phyloP scores from a whole-genome alignment of 345 rosid species.

The Cardamine occulta region DNA sequence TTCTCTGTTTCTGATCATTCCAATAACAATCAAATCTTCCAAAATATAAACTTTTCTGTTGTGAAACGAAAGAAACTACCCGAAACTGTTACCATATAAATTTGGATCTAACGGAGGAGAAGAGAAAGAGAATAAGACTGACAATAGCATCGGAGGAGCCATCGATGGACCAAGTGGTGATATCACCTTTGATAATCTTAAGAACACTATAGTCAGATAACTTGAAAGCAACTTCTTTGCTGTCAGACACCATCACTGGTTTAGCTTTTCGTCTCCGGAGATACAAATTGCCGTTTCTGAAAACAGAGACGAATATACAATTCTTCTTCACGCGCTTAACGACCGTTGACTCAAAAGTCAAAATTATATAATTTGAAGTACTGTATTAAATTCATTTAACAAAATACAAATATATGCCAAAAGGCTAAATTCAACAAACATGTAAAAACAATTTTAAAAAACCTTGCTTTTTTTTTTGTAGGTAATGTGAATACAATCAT shows the following conservation, averaged over 20 bases:
- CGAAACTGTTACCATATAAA: not conserved
- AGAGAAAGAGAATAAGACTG: conserved; percentile 28
- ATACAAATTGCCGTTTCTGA: not conserved
- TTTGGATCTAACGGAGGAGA: not conserved
- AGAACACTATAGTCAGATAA: conserved; percentile 56
- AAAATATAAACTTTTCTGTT: not conserved
- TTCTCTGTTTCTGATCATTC: too few relatives aligned
- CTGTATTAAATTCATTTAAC: too few relatives aligned
- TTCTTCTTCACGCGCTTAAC: conserved; percentile 29
- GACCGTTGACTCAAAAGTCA: conserved; percentile 28
- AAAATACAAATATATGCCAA: not conserved
- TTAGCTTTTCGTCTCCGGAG: not conserved
- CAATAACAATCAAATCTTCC: too few relatives aligned
- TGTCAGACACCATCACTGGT: conserved; percentile 43
- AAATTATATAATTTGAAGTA: too few relatives aligned
- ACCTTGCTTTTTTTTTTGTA: conserved; percentile 11
- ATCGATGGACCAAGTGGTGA: conserved; percentile 79
- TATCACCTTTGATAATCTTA: conserved; percentile 72
- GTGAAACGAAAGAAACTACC: not conserved
- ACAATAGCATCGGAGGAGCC: conserved; percentile 88
- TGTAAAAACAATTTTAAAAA: not conserved
- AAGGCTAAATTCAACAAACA: conserved; percentile 16
- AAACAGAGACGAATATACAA: conserved; percentile 31
- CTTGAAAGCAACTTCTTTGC: conserved; percentile 44
- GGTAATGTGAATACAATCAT: conserved; percentile 30